A percentile compares a stretch with the other conserved stretches of the same genome.
Evolutionary conservation across 2,329 filamentous ascomycete species (phyloP).

Genomic region (Ophiostoma pallidulum): DNA sequence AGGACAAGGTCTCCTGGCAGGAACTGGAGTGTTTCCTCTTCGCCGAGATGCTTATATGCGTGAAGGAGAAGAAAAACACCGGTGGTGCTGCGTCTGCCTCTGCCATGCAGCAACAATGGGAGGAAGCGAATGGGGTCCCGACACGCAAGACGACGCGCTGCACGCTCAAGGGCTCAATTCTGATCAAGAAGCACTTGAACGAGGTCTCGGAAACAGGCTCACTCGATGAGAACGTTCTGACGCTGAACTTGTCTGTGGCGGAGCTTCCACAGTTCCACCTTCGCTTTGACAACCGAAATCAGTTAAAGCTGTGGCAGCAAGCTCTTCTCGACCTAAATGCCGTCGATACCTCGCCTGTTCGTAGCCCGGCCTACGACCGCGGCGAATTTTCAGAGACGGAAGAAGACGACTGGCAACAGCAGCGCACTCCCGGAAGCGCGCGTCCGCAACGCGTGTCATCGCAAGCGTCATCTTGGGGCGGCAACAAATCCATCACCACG

Average conservation of each 20-base stretch:
- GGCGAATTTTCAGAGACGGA: conserved; percentile 72
- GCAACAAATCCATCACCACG: conserved; percentile 71
- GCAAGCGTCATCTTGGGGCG: conserved; percentile 71
- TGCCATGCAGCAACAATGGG: conserved; percentile 54
- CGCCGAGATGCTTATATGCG: conserved; percentile 97
- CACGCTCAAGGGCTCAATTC: conserved; percentile 91
- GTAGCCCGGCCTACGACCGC: conserved; percentile 69
- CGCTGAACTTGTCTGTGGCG: conserved; percentile 79
- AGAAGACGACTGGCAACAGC: conserved; percentile 70
- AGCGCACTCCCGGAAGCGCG: conserved; percentile 29
- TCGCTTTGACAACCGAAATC: conserved; percentile 71
- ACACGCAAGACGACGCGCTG: conserved; percentile 62
- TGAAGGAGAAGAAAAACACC: conserved; percentile 84
- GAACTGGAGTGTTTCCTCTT: conserved; percentile 96
- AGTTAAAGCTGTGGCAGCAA: conserved; percentile 85
- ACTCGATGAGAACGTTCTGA: conserved; percentile 73
- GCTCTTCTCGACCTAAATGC: conserved; percentile 76
- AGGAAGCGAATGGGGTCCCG: conserved; percentile 37
- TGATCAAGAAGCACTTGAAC: conserved; percentile 96
- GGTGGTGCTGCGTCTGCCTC: conserved; percentile 19
- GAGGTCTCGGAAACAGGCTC: conserved; percentile 65
- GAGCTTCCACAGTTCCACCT: conserved; percentile 94
- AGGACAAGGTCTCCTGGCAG: conserved; percentile 95
- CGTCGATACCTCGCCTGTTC: conserved; percentile 52
- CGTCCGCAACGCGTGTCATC: conserved; percentile 53